Base-by-base conservation (phyloP, 768 basidiomycete genomes). In the Gloeostereum incarnatum region DNA sequence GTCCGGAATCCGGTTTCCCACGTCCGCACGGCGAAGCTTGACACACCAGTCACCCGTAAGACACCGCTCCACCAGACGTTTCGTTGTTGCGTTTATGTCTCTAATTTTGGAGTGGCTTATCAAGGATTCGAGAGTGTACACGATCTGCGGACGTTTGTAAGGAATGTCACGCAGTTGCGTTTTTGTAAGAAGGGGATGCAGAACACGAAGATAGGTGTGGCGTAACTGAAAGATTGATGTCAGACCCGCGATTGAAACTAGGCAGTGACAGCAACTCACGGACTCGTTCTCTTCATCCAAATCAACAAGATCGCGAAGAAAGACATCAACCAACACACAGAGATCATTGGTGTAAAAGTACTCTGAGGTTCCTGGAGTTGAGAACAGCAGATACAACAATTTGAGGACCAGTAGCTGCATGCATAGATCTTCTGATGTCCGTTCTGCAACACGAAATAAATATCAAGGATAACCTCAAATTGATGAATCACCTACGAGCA, bases 291-390 rank as follows among this genome's bases (percentile, higher is more conserved):
- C 92, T 42, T 97, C 92, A 46, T 91, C 92, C 14, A 99, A 61
- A 55, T 99, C 84, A 10, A 77, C 75, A 35, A 99, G 62, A 55
- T 97, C 94, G 26, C 96, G 78, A n/a, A 99, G 69, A 51, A 99
- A 97, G 1, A 99, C 96, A 50, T 99, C 96, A 9, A 99, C 90
- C 10, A 99, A 68, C 3, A 99, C 96, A 49, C 89, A 76, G 22
- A 99, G 68, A 50, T 99, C 96, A 52, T 99, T 99, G 11, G 92
- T 97, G 60, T 96, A 99, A 53, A 99, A 98, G 56, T 90, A 98
- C 56, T 98, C 92, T 4, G 83, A 81, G 8, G 91, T 92, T 22
- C 82, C 89, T 45, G 81, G 80, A 2, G 89, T 96, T 11, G 91
- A 94, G 57, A 97, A 98, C 7, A 99, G 71, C 5, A 97, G 74